These are phyloP conservation scores for Quercus agrifolia DNA, from an alignment of 306 rosid genomes.

Conservation along the genomic window DNA sequence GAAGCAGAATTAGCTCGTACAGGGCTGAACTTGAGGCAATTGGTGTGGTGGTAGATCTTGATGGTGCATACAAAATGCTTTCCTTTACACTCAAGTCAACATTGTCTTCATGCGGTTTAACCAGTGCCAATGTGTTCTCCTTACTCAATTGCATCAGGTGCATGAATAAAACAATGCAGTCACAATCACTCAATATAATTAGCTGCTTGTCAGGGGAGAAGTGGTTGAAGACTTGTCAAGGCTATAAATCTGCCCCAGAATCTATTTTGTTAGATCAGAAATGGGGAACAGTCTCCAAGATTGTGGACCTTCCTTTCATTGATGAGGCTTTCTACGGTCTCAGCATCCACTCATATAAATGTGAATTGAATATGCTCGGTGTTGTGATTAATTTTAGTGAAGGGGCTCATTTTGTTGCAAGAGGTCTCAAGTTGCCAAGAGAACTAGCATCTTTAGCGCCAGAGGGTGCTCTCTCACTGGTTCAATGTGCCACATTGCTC, in stretches of 20 bases:
- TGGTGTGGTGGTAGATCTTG: constrained; percentile 20
- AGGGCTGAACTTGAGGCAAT: constrained; percentile 2
- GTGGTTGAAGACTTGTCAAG: constrained; percentile 26
- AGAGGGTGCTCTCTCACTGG: constrained; percentile 12
- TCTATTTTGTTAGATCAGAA: too few relatives aligned
- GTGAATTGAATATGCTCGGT: constrained; percentile 22
- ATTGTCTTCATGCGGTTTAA: neutral
- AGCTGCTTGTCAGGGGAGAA: constrained; percentile 5
- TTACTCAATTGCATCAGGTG: constrained; percentile 9
- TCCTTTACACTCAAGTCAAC: constrained; percentile 3
- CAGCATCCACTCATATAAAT: constrained; percentile 6
- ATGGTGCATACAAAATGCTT: neutral
- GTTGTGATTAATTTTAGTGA: constrained; percentile 12
- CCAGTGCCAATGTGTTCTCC: neutral
- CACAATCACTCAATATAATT: neutral
- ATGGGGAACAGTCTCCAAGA: neutral
- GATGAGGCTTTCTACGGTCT: constrained; percentile 19
- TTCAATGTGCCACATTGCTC: constrained; percentile 12
- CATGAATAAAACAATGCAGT: neutral
- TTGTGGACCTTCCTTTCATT: constrained; percentile 23
- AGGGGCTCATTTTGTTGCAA: constrained; percentile 16
- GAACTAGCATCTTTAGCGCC: constrained; percentile 2
- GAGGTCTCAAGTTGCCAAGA: constrained; percentile 5
- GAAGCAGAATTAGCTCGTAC: neutral
- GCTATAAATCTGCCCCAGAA: constrained; percentile 20